Percentiles rank a stretch among this genome's conserved stretches.
These are phyloP conservation scores for Murraya koenigii DNA, from an alignment of 345 rosid species.

Conservation along the genomic window DNA sequence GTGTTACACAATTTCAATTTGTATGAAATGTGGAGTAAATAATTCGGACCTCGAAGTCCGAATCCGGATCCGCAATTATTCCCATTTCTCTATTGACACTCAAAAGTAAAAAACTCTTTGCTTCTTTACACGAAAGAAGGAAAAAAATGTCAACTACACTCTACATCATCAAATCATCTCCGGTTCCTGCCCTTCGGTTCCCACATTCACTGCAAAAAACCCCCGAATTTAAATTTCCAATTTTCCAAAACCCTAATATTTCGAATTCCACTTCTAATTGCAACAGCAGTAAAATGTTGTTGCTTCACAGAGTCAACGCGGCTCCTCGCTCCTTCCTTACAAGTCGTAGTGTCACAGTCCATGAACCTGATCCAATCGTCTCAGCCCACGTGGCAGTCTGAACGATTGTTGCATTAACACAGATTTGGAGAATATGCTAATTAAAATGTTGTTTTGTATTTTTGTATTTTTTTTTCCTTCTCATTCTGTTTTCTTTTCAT, in stretches of 20 bases:
- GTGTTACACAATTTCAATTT: too few relatives aligned
- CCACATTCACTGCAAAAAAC: slow-evolving; percentile 16
- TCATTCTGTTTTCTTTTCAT: neutral
- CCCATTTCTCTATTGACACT: too few relatives aligned
- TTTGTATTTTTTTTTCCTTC: neutral
- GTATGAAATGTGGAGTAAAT: too few relatives aligned
- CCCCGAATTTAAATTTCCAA: slow-evolving; percentile 3
- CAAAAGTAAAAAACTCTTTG: neutral
- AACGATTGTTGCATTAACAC: slow-evolving; percentile 6
- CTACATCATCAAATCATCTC: slow-evolving; percentile 17
- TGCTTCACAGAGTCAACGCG: slow-evolving; percentile 29
- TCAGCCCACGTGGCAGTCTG: slow-evolving; percentile 79
- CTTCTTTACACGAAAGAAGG: neutral
- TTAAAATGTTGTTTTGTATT: too few relatives aligned
- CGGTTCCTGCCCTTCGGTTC: slow-evolving; percentile 21
- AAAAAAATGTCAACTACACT: slow-evolving; percentile 36
- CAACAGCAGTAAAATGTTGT: slow-evolving; percentile 22
- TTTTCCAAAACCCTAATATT: neutral
- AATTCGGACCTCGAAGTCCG: too few relatives aligned
- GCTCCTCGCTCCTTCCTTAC: slow-evolving; percentile 32
- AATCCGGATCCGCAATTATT: too few relatives aligned
- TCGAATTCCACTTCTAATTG: neutral
- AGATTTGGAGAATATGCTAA: neutral
- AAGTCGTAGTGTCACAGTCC: slow-evolving; percentile 49
- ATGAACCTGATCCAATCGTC: slow-evolving; percentile 51